Percentiles rank a stretch among this genome's conserved stretches.
Evolutionary conservation across 192 early-diverging fungal species (phyloP).

Genomic region (Entomortierella parvispora): DNA sequence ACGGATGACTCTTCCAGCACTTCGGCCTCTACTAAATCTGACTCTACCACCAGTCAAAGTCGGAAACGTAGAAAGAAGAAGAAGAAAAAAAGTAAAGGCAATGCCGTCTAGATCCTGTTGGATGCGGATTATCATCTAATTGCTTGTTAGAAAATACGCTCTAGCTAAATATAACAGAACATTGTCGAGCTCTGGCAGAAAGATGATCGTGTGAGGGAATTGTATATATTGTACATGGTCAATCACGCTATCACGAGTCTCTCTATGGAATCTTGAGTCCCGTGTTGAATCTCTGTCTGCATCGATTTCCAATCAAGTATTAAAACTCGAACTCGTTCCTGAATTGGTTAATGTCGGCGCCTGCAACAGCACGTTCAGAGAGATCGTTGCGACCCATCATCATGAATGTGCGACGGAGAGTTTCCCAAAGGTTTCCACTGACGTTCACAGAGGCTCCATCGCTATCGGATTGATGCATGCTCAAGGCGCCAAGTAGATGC

Average conservation of each 20-base stretch:
- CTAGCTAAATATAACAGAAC: too few relatives aligned
- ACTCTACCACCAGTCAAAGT: neutral
- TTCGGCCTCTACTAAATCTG: neutral
- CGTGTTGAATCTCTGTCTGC: neutral
- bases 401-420: constrained; percentile 65
- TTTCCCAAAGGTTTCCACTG: constrained; percentile 72
- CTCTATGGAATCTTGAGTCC: neutral
- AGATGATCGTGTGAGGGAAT: too few relatives aligned
- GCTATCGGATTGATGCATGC: constrained; percentile 72
- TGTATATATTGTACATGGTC: too few relatives aligned
- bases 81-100: neutral
- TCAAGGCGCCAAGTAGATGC: constrained; percentile 89
- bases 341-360: constrained; percentile 65
- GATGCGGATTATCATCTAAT: too few relatives aligned
- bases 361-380: constrained; percentile 61
- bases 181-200: too few relatives aligned
- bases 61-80: neutral
- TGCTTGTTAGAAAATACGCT: too few relatives aligned
- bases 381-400: constrained; percentile 74
- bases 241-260: too few relatives aligned
- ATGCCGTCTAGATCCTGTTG: too few relatives aligned
- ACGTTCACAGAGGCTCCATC: constrained; percentile 64
- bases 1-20: neutral
- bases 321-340: constrained; percentile 72
- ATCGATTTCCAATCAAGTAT: neutral